Evolutionary conservation across 2,329 filamentous ascomycete species (phyloP).

Genomic region (Thielaviopsis euricoi): DNA sequence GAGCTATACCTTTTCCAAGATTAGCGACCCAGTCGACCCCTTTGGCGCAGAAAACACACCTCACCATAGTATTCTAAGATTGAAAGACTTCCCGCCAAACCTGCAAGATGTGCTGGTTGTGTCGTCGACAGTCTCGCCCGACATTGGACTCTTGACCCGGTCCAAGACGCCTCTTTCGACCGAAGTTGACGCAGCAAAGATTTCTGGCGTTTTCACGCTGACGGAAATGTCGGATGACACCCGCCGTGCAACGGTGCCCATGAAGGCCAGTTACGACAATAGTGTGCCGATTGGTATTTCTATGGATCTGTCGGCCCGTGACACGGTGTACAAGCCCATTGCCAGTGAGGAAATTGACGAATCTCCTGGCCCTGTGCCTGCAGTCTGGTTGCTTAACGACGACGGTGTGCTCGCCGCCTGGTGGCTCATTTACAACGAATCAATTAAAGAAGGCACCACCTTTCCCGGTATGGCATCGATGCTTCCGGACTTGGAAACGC

Average conservation of each 20-base stretch:
- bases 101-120: conserved; percentile 70
- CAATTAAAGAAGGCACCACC: conserved; percentile 54
- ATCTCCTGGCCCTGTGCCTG: conserved; percentile 66
- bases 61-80: conserved; percentile 60
- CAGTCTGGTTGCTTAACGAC: conserved; percentile 71
- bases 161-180: conserved; percentile 51
- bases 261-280: conserved; percentile 45
- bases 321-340: conserved; percentile 64
- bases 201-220: conserved; percentile 54
- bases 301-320: conserved; percentile 68
- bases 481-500: conserved; percentile 21
- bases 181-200: conserved; percentile 39
- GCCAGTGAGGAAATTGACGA: conserved; percentile 58
- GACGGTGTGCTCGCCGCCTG: conserved; percentile 73
- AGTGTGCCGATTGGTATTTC: conserved; percentile 65
- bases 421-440: conserved; percentile 86
- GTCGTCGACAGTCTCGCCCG: conserved; percentile 61
- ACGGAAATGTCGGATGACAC: conserved; percentile 60
- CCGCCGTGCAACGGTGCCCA: conserved; percentile 57
- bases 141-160: conserved; percentile 63
- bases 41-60: conserved; percentile 51
- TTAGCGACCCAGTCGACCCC: conserved; percentile 58
- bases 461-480: conserved; percentile 51
- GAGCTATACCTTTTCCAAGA: conserved; percentile 54
- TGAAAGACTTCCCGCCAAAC: conserved; percentile 66